Base-by-base conservation (phyloP, 208 protist genomes). In the Trypanosoma vivax region DNA sequence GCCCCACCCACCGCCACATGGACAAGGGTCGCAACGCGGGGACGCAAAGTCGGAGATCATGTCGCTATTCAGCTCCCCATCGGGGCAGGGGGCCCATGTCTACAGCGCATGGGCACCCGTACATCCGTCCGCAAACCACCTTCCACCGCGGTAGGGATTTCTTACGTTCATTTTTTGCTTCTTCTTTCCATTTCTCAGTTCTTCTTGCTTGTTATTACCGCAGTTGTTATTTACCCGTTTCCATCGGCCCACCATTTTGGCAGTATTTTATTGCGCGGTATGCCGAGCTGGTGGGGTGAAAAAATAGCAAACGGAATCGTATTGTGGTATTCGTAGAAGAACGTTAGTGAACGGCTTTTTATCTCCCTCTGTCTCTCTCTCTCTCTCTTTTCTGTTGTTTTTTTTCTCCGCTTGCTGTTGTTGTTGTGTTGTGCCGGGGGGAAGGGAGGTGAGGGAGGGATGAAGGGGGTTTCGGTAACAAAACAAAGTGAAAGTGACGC, bases 1-100 rank as follows among this genome's bases (percentile, higher is more conserved):
- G 23, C 24, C 4, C 2, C 6, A 51, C 3, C 35, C 51, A 25
- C n/a, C 11, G 13, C 27, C 41, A 34, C 54, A 60, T 27, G 13
- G 16, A 16, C 14, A n/a, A n/a, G n/a, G n/a, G n/a, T 7, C 39
- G 39, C 39, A 11, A 9, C 16, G 4, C 30, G 42, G 29, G 28
- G 59, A 58, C 18, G 42, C 33, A 11, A 77, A 85, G 30, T 24
- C 61, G 16, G 83, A 90, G 33, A 87, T 90, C 45, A 50, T 90
- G 25, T 87, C 72, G 2, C 35, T 90, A 14, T 90, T 90, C 51
- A 45, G 40, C 19, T 2, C 29, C 23, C 31, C 54, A 43, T 33
- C 31, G 23, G 23, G 10, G 30, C 28, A 34, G 13, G 13, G 10
- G 18, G 49, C 46, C 25, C 45, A 57, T 47, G 51, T 61, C 4